phyloP scores from a whole-genome alignment of 2,329 filamentous ascomycete genomes.

The Colletotrichum tabaci region DNA sequence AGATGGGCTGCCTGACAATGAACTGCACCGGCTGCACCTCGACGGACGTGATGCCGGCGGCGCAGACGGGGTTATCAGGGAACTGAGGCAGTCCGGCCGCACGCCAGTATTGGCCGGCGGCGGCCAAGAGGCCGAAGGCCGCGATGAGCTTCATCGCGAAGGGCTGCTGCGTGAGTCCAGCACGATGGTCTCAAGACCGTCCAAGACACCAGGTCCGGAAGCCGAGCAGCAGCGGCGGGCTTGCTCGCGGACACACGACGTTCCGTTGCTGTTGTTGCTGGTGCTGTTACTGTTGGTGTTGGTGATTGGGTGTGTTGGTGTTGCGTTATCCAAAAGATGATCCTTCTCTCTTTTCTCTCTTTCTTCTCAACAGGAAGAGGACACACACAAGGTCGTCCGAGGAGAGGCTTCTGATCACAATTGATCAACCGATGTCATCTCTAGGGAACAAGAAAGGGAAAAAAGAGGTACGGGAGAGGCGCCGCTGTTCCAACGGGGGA shows the following conservation, averaged over 20 bases:
- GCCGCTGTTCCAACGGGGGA: slow-evolving; percentile 31
- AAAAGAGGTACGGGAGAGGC: slow-evolving; percentile 23
- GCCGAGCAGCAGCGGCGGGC: slow-evolving; percentile 23
- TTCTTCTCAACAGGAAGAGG: not conserved
- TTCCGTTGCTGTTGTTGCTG: not conserved
- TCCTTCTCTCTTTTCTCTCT: not conserved
- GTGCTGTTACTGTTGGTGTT: too few relatives aligned
- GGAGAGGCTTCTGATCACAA: slow-evolving; percentile 10
- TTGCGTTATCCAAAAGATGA: not conserved
- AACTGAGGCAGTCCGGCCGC: slow-evolving; percentile 36
- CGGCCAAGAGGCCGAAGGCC: slow-evolving; percentile 24
- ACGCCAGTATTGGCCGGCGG: slow-evolving; percentile 34
- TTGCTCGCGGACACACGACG: not conserved
- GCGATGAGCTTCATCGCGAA: slow-evolving; percentile 31
- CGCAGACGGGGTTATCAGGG: slow-evolving; percentile 35
- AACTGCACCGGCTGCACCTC: slow-evolving; percentile 40
- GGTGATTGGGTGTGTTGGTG: too few relatives aligned
- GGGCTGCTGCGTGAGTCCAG: slow-evolving; percentile 28
- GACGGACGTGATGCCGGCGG: slow-evolving; percentile 40
- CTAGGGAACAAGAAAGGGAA: not conserved
- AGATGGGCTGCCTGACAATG: slow-evolving; percentile 38
- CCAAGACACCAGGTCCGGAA: slow-evolving; percentile 41
- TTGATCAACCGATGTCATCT: slow-evolving; percentile 30
- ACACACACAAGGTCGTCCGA: not conserved
- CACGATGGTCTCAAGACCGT: slow-evolving; percentile 30